A percentile compares a stretch with the other conserved stretches of the same genome.
Conservation (phyloP, 2,329 filamentous ascomycete species). For the Aspergillus unguis region DNA sequence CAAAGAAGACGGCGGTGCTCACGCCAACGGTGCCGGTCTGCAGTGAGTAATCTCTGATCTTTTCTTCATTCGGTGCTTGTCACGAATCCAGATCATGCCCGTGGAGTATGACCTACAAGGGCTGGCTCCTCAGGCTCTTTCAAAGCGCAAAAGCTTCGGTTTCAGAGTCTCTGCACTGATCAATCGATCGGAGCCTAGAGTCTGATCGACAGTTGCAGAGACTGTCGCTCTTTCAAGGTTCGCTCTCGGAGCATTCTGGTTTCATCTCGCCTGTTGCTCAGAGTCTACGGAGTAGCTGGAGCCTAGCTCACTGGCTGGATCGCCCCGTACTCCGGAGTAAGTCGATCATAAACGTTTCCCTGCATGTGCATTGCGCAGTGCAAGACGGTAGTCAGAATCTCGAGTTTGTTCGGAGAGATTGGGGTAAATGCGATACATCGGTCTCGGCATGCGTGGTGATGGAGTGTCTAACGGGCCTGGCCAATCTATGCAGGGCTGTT, state of each 20-base stretch:
- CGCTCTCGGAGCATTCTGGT: not conserved
- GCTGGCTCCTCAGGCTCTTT: conserved; percentile 3
- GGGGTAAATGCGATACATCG: not conserved
- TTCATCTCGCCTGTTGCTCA: not conserved
- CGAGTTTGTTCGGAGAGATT: no score
- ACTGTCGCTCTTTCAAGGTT: not conserved
- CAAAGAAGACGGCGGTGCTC: conserved; percentile 1
- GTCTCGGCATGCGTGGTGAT: not conserved
- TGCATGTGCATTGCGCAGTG: not conserved
- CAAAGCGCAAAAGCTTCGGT: not conserved
- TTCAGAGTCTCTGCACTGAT: not conserved
- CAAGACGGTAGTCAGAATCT: not conserved
- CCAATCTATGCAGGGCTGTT: conserved; percentile 7
- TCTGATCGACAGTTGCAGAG: not conserved
- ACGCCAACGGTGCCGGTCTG: not conserved
- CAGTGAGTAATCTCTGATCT: not conserved
- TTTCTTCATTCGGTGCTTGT: conserved; percentile 2
- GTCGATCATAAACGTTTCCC: not conserved
- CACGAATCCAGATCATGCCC: conserved; percentile 1
- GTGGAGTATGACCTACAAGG: not conserved
- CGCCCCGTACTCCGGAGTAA: not conserved
- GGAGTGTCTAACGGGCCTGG: not conserved
- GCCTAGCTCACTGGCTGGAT: not conserved
- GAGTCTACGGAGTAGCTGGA: not conserved
- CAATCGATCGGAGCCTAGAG: no score